Conservation (phyloP, 2,329 filamentous ascomycete genomes). For the Botryotinia calthae region DNA sequence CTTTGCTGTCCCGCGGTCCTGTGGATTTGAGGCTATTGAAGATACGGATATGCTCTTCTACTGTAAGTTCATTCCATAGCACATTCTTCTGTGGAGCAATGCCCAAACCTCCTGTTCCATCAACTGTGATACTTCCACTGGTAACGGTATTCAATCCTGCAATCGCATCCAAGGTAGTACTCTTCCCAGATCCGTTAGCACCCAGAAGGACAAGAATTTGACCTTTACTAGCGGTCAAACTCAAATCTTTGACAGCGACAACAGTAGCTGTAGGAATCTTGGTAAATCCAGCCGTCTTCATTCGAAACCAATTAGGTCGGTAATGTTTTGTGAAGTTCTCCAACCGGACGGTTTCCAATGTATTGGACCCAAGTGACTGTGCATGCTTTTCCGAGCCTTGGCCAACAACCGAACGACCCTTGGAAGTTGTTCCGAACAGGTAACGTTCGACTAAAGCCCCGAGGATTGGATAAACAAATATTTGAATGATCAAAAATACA, state of each 20-base stretch:
- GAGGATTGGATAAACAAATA: slow-evolving; percentile 71
- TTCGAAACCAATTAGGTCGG: slow-evolving; percentile 59
- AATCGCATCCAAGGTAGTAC: slow-evolving; percentile 83
- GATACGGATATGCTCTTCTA: slow-evolving; percentile 78
- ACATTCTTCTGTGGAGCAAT: slow-evolving; percentile 94
- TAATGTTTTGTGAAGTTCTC: slow-evolving; percentile 77
- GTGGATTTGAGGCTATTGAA: slow-evolving; percentile 80
- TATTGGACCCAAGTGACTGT: slow-evolving; percentile 26
- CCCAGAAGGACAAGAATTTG: slow-evolving; percentile 85
- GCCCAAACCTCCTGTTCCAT: slow-evolving; percentile 75
- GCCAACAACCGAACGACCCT: slow-evolving; percentile 54
- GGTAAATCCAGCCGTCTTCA: slow-evolving; percentile 40
- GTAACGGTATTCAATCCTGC: slow-evolving; percentile 78
- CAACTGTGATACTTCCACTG: slow-evolving; percentile 72
- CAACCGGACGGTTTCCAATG: slow-evolving; percentile 60
- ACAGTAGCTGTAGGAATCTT: slow-evolving; percentile 59
- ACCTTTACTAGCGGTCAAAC: slow-evolving; percentile 68
- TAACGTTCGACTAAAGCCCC: slow-evolving; percentile 71
- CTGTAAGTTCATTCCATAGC: slow-evolving; percentile 84
- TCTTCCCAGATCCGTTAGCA: slow-evolving; percentile 88
- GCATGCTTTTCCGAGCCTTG: slow-evolving; percentile 18
- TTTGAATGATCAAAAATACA: slow-evolving; percentile 75
- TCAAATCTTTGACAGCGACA: slow-evolving; percentile 73
- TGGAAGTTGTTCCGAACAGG: slow-evolving; percentile 72
- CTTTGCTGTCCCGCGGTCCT: slow-evolving; percentile 51